phyloP scores from a whole-genome alignment of 148 eudicot genomes.

The Camellia sinensis region DNA sequence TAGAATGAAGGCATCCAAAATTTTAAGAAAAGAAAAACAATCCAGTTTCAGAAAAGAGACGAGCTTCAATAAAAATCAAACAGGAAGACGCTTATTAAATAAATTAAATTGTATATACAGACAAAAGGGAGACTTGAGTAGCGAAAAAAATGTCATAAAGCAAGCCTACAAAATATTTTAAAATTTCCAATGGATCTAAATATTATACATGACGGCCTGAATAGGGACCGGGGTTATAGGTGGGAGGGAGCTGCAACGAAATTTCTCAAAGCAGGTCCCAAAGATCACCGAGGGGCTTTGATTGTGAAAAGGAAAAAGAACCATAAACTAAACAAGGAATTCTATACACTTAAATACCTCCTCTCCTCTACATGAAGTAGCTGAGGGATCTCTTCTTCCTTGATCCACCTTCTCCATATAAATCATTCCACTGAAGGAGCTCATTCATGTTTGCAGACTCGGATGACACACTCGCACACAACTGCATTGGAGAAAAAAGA shows the following conservation, averaged over 20 bases:
- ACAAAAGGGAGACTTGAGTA: not conserved
- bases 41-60: not conserved
- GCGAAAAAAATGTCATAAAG: constrained; percentile 13
- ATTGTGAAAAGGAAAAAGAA: not conserved
- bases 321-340: constrained; percentile 19
- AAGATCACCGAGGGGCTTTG: constrained; percentile 20
- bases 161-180: not conserved
- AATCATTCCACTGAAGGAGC: constrained; percentile 88
- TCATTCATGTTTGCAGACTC: constrained; percentile 81
- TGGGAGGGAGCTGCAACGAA: constrained; percentile 9
- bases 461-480: constrained; percentile 92
- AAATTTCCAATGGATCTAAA: constrained; percentile 9
- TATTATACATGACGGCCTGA: constrained; percentile 30
- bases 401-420: constrained; percentile 94
- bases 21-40: not conserved
- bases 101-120: constrained; percentile 19
- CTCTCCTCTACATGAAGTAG: constrained; percentile 88
- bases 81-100: constrained; percentile 17
- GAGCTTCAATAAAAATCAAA: not conserved
- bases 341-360: constrained; percentile 41
- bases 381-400: constrained; percentile 86
- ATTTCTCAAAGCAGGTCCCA: constrained; percentile 22
- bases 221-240: not conserved
- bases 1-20: no score
- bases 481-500: constrained; percentile 39